These are phyloP conservation scores for Wickerhamiella pararugosa DNA, from an alignment of 1,139 yeast species.

Conservation along the genomic window DNA sequence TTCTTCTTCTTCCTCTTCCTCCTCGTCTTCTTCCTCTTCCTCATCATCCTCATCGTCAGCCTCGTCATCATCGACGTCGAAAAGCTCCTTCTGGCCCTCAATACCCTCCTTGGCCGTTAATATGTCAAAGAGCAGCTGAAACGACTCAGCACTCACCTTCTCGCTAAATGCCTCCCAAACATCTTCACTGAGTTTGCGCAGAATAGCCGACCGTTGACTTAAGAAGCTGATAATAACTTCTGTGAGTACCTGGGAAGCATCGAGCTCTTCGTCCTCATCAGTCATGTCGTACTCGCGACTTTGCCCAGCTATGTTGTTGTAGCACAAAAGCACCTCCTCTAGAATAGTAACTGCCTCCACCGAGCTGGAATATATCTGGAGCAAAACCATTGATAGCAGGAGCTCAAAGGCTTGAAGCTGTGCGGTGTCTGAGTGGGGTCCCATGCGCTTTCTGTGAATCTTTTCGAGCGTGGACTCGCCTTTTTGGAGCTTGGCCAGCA, in stretches of 20 bases:
- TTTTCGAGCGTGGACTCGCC: conserved; percentile 37
- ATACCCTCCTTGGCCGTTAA: conserved; percentile 62
- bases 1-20: conserved; percentile 23
- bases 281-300: conserved; percentile 18
- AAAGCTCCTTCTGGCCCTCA: conserved; percentile 64
- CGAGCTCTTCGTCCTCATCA: conserved; percentile 24
- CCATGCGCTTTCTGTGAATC: conserved; percentile 29
- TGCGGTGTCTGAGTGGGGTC: conserved; percentile 28
- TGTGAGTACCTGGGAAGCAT: conserved; percentile 48
- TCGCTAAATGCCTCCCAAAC: conserved; percentile 61
- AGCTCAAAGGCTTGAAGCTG: conserved; percentile 48
- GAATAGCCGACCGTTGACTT: conserved; percentile 53
- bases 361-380: conserved; percentile 66
- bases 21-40: conserved; percentile 20
- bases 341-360: conserved; percentile 60
- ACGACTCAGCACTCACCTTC: conserved; percentile 34
- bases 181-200: conserved; percentile 54
- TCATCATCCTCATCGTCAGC: conserved; percentile 23
- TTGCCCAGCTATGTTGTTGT: conserved; percentile 21
- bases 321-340: conserved; percentile 43
- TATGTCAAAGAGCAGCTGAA: conserved; percentile 50
- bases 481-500: conserved; percentile 32
- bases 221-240: conserved; percentile 67
- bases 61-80: conserved; percentile 40
- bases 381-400: conserved; percentile 58